These are phyloP conservation scores for Tulasnella sp. DNA, from an alignment of 768 basidiomycete species.

Conservation along the genomic window DNA sequence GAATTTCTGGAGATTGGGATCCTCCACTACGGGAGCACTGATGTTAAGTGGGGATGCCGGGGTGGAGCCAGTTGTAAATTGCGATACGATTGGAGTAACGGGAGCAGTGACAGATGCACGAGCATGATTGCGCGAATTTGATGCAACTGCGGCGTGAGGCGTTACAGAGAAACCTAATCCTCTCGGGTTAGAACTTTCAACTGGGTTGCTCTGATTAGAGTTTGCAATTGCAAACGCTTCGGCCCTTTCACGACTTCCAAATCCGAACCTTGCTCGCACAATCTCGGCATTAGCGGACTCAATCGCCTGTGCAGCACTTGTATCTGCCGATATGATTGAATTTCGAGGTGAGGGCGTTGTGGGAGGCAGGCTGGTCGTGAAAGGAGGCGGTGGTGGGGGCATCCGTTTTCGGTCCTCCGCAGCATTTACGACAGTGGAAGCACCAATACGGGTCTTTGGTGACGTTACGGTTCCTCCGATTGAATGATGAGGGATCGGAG, in stretches of 20 bases:
- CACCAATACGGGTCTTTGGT: not conserved
- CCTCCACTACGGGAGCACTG: not conserved
- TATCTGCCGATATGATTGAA: not conserved
- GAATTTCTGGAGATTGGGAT: conserved; percentile 10
- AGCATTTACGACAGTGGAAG: not conserved
- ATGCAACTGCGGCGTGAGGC: not conserved
- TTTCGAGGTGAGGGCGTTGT: not conserved
- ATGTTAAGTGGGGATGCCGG: no score
- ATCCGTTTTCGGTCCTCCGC: conserved; percentile 5
- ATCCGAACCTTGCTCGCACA: conserved; percentile 10
- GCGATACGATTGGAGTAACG: not conserved
- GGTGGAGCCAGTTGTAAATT: not conserved
- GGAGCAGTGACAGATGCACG: not conserved
- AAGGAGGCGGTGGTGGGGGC: conserved; percentile 9
- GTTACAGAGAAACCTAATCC: not conserved
- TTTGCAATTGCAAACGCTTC: conserved; percentile 3
- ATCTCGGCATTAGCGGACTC: conserved; percentile 8
- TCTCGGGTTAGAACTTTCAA: not conserved
- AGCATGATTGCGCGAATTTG: not conserved
- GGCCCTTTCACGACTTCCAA: conserved; percentile 4
- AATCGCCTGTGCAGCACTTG: not conserved
- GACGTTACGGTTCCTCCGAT: not conserved
- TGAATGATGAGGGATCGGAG: not conserved
- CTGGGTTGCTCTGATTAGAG: not conserved
- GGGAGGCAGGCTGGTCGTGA: not conserved